Conservation (phyloP, 768 basidiomycete species). For the Termitomyces sp. region DNA sequence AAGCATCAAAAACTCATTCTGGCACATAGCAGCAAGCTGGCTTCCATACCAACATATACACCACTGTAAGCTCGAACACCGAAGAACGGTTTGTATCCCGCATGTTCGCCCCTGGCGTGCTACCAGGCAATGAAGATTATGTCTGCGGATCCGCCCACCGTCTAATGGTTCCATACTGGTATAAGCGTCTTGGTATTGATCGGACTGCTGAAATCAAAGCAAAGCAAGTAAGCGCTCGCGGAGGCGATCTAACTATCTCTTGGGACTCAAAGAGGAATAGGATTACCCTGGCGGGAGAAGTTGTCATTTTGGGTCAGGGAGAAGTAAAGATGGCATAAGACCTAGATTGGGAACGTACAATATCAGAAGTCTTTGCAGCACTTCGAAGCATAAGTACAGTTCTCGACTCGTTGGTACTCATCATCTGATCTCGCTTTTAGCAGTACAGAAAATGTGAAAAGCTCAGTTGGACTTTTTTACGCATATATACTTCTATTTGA, state of each 20-base stretch:
- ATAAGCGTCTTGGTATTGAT: constrained; percentile 24
- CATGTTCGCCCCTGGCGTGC: constrained; percentile 37
- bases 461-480: neutral
- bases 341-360: neutral
- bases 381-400: neutral
- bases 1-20: neutral
- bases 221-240: constrained; percentile 46
- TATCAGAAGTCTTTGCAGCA: neutral
- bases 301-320: constrained; percentile 28
- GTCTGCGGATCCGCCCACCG: constrained; percentile 49
- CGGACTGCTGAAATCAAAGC: constrained; percentile 28
- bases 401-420: too few species aligned
- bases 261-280: constrained; percentile 28
- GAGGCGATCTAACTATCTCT: constrained; percentile 30
- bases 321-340: neutral
- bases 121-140: constrained; percentile 14
- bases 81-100: constrained; percentile 40
- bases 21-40: constrained; percentile 24
- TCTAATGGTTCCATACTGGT: constrained; percentile 37
- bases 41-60: constrained; percentile 32
- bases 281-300: constrained; percentile 32
- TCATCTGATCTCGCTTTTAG: neutral
- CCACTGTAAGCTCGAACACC: constrained; percentile 25
- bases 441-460: too few species aligned
- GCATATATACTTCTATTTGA: neutral